phyloP scores from a whole-genome alignment of 306 rosid species.

The Calophaca sinica region DNA sequence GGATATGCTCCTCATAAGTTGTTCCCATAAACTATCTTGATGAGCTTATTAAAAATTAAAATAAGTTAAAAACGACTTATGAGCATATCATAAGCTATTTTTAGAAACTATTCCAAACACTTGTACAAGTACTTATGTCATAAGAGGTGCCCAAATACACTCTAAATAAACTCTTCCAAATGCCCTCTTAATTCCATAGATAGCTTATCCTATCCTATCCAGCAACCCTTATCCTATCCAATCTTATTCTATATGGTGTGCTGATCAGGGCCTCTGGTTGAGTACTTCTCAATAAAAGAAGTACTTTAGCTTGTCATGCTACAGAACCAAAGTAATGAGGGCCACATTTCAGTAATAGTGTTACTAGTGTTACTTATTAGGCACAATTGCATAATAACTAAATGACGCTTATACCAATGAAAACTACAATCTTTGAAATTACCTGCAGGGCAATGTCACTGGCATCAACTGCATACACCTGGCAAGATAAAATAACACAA shows the following conservation, averaged over 20 bases:
- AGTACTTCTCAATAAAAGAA: not conserved
- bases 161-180: too few relatives aligned
- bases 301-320: not conserved
- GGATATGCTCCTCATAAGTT: too few relatives aligned
- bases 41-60: too few relatives aligned
- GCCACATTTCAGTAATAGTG: not conserved
- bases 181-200: not conserved
- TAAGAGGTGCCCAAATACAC: too few relatives aligned
- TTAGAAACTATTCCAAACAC: too few relatives aligned
- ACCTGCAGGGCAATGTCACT: slow-evolving; percentile 99
- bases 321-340: not conserved
- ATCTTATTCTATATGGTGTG: not conserved
- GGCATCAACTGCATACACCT: slow-evolving; percentile 99
- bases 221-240: slow-evolving; percentile 3
- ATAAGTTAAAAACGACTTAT: too few relatives aligned
- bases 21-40: too few relatives aligned
- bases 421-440: slow-evolving; percentile 45
- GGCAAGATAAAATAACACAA: slow-evolving; percentile 47
- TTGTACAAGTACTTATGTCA: too few relatives aligned
- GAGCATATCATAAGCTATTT: too few relatives aligned
- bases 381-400: not conserved
- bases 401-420: slow-evolving; percentile 11
- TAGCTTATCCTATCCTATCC: not conserved
- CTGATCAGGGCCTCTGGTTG: not conserved
- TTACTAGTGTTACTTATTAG: not conserved